Conservation (phyloP, 495 filamentous ascomycete genomes). For the Poronia punctata region DNA sequence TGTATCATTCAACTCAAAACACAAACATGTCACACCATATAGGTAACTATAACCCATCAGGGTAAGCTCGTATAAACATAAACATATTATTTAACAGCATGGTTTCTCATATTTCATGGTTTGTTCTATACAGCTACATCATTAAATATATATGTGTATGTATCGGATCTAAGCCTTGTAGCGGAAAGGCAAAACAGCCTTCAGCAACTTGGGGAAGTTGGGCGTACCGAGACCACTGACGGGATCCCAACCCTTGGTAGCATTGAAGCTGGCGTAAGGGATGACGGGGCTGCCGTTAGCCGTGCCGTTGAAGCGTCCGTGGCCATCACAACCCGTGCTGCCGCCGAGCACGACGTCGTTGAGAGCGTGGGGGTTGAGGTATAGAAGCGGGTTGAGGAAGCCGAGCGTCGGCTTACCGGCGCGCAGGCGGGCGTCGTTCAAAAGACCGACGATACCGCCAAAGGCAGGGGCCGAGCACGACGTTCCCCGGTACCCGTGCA, state of each 20-base stretch:
- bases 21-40: no score
- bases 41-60: no score
- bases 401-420: conserved; percentile 48
- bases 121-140: no score
- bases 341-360: conserved; percentile 51
- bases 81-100: no score
- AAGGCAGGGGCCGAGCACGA: conserved; percentile 22
- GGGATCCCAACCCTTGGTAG: conserved; percentile 46
- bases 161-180: conserved; percentile 3
- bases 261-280: conserved; percentile 22
- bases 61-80: no score
- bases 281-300: conserved; percentile 18
- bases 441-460: conserved; percentile 43
- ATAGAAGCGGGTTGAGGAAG: conserved; percentile 55
- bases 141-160: no score
- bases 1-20: no score
- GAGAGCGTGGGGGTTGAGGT: conserved; percentile 47
- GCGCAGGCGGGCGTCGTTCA: conserved; percentile 51
- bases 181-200: conserved; percentile 1
- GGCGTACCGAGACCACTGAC: conserved; percentile 53
- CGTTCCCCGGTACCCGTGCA: conserved; percentile 25
- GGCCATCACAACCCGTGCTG: conserved; percentile 50
- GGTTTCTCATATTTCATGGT: no score
- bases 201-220: conserved; percentile 41
- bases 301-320: conserved; percentile 40